Evolutionary conservation across 176 grass and related monocot species (phyloP).

Genomic region (Cocos nucifera): DNA sequence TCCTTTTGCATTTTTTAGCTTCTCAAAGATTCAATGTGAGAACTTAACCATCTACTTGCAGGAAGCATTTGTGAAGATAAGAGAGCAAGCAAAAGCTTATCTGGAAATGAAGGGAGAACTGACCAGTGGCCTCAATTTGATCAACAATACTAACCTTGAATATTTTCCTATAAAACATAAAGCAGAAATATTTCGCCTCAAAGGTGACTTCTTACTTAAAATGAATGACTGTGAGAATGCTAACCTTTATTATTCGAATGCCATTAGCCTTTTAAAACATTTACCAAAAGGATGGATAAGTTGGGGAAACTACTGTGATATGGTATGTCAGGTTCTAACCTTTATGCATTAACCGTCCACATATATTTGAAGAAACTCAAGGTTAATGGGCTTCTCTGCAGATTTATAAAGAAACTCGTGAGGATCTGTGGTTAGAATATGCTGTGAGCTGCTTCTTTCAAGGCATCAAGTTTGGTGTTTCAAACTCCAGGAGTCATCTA

Average conservation of each 20-base stretch:
- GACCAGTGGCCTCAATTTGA: constrained; percentile 79
- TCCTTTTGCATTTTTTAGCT: constrained; percentile 6
- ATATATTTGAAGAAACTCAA: neutral
- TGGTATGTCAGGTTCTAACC: constrained; percentile 36
- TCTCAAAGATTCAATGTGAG: neutral
- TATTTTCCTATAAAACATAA: constrained; percentile 95
- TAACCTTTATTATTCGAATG: constrained; percentile 77
- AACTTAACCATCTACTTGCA: constrained; percentile 25
- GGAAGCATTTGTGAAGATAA: constrained; percentile 99
- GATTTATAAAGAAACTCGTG: constrained; percentile 88
- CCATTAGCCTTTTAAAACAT: constrained; percentile 86
- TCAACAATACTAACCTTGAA: constrained; percentile 90
- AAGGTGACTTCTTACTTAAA: constrained; percentile 86
- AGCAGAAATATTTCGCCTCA: constrained; percentile 94
- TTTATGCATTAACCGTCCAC: neutral
- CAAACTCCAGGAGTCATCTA: constrained; percentile 90
- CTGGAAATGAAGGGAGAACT: constrained; percentile 98
- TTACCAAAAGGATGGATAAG: constrained; percentile 99
- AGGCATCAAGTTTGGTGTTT: constrained; percentile 87
- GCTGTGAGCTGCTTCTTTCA: constrained; percentile 94
- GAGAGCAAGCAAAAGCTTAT: constrained; percentile 96
- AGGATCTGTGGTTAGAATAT: constrained; percentile 92
- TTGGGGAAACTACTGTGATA: constrained; percentile 99
- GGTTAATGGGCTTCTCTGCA: constrained; percentile 17
- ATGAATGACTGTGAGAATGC: constrained; percentile 75